Evolutionary conservation across 768 basidiomycete species (phyloP).

Genomic region (Russula foetens): DNA sequence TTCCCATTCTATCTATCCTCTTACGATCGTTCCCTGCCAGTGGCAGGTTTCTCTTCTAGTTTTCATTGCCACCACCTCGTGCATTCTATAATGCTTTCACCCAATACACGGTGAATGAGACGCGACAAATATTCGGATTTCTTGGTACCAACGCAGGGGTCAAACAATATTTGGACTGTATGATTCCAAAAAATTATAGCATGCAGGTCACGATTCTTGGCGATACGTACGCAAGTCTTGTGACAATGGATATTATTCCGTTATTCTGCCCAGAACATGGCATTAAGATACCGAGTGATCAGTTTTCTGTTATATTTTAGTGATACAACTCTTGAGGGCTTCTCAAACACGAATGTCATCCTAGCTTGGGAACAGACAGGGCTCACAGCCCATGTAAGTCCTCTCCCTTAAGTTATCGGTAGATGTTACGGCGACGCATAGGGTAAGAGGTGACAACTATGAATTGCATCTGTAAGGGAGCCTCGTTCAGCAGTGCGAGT

Average conservation of each 20-base stretch:
- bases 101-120: not conserved
- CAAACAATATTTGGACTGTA: not conserved
- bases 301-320: not conserved
- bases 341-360: not conserved
- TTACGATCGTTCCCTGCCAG: too few relatives aligned
- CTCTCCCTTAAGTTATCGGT: not conserved
- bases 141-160: not conserved
- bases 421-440: not conserved
- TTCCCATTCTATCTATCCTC: too few relatives aligned
- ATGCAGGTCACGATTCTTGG: not conserved
- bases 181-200: not conserved
- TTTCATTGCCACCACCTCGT: not conserved
- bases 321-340: not conserved
- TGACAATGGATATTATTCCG: not conserved
- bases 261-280: not conserved
- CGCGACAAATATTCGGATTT: not conserved
- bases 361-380: not conserved
- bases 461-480: not conserved
- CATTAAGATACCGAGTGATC: not conserved
- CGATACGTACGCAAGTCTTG: not conserved
- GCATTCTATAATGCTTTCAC: not conserved
- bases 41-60: not conserved
- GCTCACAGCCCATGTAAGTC: not conserved
- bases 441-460: conserved; percentile 17
- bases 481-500: not conserved